These are phyloP conservation scores for Circinella minor DNA, from an alignment of 371 early-diverging fungal genomes.

Conservation along the genomic window DNA sequence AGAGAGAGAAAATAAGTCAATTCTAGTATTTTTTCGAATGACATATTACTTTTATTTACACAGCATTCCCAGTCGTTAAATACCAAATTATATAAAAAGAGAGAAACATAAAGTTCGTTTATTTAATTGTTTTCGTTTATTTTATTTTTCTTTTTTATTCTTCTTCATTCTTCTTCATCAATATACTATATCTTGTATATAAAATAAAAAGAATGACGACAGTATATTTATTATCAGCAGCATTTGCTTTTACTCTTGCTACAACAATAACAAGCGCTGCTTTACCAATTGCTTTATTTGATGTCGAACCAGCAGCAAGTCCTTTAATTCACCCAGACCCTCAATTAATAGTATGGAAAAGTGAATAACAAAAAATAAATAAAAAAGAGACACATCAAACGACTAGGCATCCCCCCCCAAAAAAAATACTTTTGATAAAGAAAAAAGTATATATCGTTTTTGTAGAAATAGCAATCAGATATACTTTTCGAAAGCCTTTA, in stretches of 20 bases:
- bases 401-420: too few species aligned
- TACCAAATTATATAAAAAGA: neutral
- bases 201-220: neutral
- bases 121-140: too few species aligned
- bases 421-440: too few species aligned
- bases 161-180: too few species aligned
- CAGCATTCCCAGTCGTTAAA: neutral
- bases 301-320: constrained; percentile 15
- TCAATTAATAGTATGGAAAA: constrained; percentile 5
- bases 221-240: neutral
- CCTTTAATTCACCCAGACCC: constrained; percentile 10
- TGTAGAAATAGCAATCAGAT: too few species aligned
- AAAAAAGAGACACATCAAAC: neutral
- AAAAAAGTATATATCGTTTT: too few species aligned
- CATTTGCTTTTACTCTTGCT: neutral
- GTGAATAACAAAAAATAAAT: neutral
- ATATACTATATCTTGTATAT: neutral
- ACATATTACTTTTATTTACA: neutral
- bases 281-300: constrained; percentile 2
- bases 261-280: neutral
- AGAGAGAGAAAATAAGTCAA: neutral
- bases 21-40: neutral
- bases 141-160: too few species aligned
- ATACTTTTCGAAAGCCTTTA: too few species aligned
- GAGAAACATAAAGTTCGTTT: neutral